These are phyloP conservation scores for Alternaria sp. DNA, from an alignment of 2,329 filamentous ascomycete genomes.

Conservation along the genomic window DNA sequence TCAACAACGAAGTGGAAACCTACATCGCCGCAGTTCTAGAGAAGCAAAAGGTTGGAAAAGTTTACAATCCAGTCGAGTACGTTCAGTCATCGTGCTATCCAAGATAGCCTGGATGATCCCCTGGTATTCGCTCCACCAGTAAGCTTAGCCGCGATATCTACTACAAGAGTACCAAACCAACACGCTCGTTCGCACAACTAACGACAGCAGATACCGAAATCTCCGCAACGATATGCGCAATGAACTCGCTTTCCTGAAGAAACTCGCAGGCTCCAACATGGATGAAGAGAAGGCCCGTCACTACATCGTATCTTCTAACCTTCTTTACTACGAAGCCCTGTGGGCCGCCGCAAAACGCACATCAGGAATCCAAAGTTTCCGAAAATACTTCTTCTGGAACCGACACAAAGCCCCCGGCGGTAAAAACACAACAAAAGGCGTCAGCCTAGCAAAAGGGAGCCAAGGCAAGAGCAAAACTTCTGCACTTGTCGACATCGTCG, in stretches of 20 bases:
- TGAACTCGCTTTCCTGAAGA: constrained; percentile 47
- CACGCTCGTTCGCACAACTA: not conserved
- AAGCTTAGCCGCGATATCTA: not conserved
- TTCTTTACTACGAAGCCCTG: constrained; percentile 70
- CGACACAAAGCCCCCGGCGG: constrained; percentile 26
- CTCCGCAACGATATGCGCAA: constrained; percentile 47
- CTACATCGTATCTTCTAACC: constrained; percentile 70
- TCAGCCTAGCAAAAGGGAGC: constrained; percentile 41
- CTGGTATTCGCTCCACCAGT: not conserved
- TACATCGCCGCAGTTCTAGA: constrained; percentile 49
- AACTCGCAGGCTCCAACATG: constrained; percentile 34
- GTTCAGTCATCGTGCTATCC: not conserved
- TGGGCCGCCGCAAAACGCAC: constrained; percentile 70
- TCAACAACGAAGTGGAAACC: constrained; percentile 54
- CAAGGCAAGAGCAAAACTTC: constrained; percentile 58
- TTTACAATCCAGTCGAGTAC: constrained; percentile 50
- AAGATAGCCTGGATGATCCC: not conserved
- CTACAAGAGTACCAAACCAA: not conserved
- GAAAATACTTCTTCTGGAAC: constrained; percentile 50
- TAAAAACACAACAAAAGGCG: constrained; percentile 36
- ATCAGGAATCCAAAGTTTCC: constrained; percentile 64
- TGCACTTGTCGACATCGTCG: constrained; percentile 71
- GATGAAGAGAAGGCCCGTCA: constrained; percentile 55
- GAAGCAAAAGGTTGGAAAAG: constrained; percentile 43
- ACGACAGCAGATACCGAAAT: constrained; percentile 23